These are phyloP conservation scores for Pythium rhizo-oryzae DNA, from an alignment of 352 stramenopile genomes.

Conservation along the genomic window DNA sequence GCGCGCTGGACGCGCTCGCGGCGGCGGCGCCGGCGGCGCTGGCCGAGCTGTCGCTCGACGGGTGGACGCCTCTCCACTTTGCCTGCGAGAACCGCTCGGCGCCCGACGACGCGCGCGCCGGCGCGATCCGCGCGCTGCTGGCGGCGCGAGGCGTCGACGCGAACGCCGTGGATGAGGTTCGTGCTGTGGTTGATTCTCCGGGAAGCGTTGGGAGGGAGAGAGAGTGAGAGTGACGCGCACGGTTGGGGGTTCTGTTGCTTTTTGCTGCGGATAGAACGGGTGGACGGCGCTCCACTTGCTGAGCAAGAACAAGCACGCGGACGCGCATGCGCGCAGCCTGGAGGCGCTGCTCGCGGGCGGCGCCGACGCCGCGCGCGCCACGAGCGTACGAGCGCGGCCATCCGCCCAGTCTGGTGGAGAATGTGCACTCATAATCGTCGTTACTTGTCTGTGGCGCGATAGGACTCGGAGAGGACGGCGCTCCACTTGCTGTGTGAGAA, in stretches of 20 bases:
- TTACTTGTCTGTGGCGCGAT: not conserved
- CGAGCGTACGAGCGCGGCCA: slow-evolving; percentile 24
- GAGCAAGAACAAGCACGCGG: slow-evolving; percentile 37
- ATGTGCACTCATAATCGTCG: too few species aligned
- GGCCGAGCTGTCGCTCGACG: slow-evolving; percentile 44
- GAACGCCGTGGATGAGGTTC: slow-evolving; percentile 66
- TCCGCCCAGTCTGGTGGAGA: too few species aligned
- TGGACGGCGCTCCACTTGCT: slow-evolving; percentile 75
- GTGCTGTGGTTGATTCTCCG: too few species aligned
- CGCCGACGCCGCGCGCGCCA: slow-evolving; percentile 18
- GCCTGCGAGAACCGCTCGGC: slow-evolving; percentile 65
- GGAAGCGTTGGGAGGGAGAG: too few species aligned
- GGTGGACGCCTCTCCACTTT: slow-evolving; percentile 82
- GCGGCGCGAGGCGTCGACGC: slow-evolving; percentile 37
- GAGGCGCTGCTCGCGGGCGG: slow-evolving; percentile 23
- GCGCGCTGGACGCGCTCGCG: slow-evolving; percentile 22
- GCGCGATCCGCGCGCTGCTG: slow-evolving; percentile 47
- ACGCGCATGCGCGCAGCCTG: slow-evolving; percentile 17
- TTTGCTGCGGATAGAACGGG: slow-evolving; percentile 53
- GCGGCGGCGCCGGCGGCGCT: too few species aligned
- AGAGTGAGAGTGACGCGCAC: too few species aligned
- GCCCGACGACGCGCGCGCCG: slow-evolving; percentile 38
- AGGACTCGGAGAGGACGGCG: slow-evolving; percentile 34
- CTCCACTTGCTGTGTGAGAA: slow-evolving; percentile 62
- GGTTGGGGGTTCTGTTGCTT: too few species aligned